Percentiles rank a stretch among this genome's conserved stretches.
phyloP scores from a whole-genome alignment of 1,139 yeast genomes.

The Pichia cactophila region DNA sequence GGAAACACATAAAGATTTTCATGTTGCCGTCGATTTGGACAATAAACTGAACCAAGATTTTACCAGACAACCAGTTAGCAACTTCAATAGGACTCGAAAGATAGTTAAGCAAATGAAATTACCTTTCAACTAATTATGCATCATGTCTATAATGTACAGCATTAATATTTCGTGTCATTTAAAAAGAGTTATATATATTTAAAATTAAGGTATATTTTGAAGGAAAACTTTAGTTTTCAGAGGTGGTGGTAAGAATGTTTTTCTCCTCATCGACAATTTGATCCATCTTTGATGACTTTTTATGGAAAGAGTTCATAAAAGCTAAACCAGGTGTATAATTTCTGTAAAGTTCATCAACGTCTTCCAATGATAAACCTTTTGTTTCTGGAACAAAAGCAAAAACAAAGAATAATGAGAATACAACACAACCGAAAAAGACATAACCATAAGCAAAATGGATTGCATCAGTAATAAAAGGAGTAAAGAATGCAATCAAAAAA shows the following conservation, averaged over 20 bases:
- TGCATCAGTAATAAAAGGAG: conserved; percentile 58
- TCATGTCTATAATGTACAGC: background rate
- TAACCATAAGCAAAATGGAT: conserved; percentile 61
- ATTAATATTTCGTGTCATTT: background rate
- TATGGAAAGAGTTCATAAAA: conserved; percentile 14
- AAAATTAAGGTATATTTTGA: background rate
- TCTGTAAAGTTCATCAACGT: conserved; percentile 59
- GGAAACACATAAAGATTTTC: conserved; percentile 30
- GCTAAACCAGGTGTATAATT: conserved; percentile 28
- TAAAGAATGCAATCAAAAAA: conserved; percentile 67
- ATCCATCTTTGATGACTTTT: background rate
- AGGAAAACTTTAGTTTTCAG: no score
- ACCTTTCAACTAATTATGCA: conserved; percentile 4
- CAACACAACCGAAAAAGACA: conserved; percentile 64
- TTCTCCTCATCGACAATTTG: conserved; percentile 5
- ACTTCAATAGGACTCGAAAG: conserved; percentile 14
- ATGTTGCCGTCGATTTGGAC: conserved; percentile 28
- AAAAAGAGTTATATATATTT: background rate
- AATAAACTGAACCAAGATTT: conserved; percentile 15
- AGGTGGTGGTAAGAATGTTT: background rate
- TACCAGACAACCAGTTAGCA: conserved; percentile 2
- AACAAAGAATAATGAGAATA: conserved; percentile 53
- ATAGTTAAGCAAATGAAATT: conserved; percentile 8
- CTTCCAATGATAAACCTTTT: conserved; percentile 67
- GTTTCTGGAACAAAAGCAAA: conserved; percentile 68